Evolutionary conservation across 805 yeast genomes (phyloP).

Genomic region (Zygoascus ofunaensis): DNA sequence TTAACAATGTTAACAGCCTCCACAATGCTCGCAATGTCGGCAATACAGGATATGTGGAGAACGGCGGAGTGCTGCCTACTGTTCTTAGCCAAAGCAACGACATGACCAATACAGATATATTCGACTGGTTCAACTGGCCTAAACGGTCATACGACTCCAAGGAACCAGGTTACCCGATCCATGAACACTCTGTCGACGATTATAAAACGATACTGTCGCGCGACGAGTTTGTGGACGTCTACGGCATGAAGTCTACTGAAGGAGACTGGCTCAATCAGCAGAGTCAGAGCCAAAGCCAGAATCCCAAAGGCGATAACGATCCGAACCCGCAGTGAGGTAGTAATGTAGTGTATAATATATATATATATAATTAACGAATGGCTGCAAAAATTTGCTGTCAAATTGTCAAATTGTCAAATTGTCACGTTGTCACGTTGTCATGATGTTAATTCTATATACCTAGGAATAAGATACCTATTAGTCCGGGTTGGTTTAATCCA

Average conservation of each 20-base stretch:
- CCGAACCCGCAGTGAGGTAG: too few relatives aligned
- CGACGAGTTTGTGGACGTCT: slow-evolving; percentile 1
- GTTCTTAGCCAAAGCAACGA: background rate
- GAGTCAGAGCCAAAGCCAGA: background rate
- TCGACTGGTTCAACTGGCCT: slow-evolving; percentile 23
- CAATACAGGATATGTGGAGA: background rate
- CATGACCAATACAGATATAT: slow-evolving; percentile 9
- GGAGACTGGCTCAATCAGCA: slow-evolving; percentile 6
- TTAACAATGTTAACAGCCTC: too few relatives aligned
- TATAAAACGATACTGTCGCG: slow-evolving; percentile 21
- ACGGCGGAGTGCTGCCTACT: background rate
- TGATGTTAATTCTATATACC: too few relatives aligned
- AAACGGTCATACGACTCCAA: slow-evolving; percentile 7
- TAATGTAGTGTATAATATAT: too few relatives aligned
- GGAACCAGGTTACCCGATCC: background rate
- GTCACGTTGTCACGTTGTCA: too few relatives aligned
- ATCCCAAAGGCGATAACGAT: too few relatives aligned
- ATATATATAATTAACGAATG: background rate
- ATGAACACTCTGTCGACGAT: slow-evolving; percentile 13
- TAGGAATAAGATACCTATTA: too few relatives aligned
- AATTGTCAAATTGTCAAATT: too few relatives aligned
- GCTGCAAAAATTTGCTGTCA: background rate
- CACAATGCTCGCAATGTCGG: too few relatives aligned
- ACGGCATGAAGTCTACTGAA: background rate
- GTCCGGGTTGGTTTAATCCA: too few relatives aligned